These are phyloP conservation scores for Apiospora koreana DNA, from an alignment of 2,329 filamentous ascomycete genomes.

Conservation along the genomic window DNA sequence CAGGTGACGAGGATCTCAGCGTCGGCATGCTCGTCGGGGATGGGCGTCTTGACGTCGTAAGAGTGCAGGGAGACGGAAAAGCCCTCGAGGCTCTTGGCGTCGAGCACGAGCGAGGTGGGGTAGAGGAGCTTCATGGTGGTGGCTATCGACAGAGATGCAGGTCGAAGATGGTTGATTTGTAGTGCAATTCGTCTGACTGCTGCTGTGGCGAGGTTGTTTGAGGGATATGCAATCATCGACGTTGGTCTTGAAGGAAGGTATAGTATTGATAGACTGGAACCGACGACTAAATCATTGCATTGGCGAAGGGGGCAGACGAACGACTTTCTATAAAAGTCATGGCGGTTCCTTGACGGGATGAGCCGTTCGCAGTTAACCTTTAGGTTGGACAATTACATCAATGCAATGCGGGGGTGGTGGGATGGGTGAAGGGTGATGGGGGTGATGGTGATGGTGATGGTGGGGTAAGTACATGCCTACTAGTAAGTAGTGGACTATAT, in stretches of 20 bases:
- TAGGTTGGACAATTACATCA: not conserved
- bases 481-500: too few species aligned
- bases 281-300: not conserved
- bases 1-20: constrained; percentile 64
- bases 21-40: constrained; percentile 59
- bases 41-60: constrained; percentile 58
- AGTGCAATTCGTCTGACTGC: not conserved
- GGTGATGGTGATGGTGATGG: not conserved
- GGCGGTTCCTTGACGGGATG: not conserved
- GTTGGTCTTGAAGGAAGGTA: not conserved
- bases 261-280: not conserved
- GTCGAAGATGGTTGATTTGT: not conserved
- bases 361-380: too few species aligned
- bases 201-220: not conserved
- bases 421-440: not conserved
- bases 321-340: not conserved
- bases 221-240: not conserved
- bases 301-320: too few species aligned
- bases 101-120: constrained; percentile 62
- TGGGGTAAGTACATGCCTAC: not conserved
- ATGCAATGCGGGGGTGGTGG: not conserved
- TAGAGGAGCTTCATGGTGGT: constrained; percentile 64
- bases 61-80: constrained; percentile 58
- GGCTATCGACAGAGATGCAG: not conserved
- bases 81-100: constrained; percentile 56